Conservation (phyloP, 2,329 filamentous ascomycete species). For the Capronia epimyces region DNA sequence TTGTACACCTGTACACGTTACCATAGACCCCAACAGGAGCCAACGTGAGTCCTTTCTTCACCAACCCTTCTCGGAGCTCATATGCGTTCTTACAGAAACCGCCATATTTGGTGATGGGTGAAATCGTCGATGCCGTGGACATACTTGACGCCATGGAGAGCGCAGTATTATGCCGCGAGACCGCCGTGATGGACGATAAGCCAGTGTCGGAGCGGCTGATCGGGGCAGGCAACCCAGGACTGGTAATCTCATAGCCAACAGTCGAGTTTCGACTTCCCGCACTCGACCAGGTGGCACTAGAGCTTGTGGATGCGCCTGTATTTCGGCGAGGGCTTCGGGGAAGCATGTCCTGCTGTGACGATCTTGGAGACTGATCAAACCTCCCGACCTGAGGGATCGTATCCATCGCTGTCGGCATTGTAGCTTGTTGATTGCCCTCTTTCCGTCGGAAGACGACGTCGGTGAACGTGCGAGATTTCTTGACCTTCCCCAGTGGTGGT, state of each 20-base stretch:
- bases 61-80: slow-evolving; percentile 9
- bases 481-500: background rate
- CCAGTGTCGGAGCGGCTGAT: slow-evolving; percentile 1
- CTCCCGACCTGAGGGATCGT: background rate
- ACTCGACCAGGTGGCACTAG: slow-evolving; percentile 10
- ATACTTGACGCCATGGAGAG: slow-evolving; percentile 8
- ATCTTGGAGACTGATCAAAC: background rate
- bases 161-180: slow-evolving; percentile 3
- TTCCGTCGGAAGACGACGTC: slow-evolving; percentile 10
- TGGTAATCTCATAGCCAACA: slow-evolving; percentile 1
- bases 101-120: slow-evolving; percentile 12
- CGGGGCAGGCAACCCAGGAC: background rate
- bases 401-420: background rate
- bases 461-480: slow-evolving; percentile 5
- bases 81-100: slow-evolving; percentile 15
- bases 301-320: slow-evolving; percentile 6
- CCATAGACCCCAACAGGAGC: slow-evolving; percentile 2
- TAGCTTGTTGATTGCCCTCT: background rate
- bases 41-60: slow-evolving; percentile 12
- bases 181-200: background rate
- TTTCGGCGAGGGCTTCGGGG: slow-evolving; percentile 3
- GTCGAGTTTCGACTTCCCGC: slow-evolving; percentile 6
- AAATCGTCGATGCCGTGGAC: slow-evolving; percentile 9
- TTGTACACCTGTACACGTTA: slow-evolving; percentile 7
- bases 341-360: slow-evolving; percentile 7